These are phyloP conservation scores for Misopates orontium DNA, from an alignment of 257 asterid species.

Conservation along the genomic window DNA sequence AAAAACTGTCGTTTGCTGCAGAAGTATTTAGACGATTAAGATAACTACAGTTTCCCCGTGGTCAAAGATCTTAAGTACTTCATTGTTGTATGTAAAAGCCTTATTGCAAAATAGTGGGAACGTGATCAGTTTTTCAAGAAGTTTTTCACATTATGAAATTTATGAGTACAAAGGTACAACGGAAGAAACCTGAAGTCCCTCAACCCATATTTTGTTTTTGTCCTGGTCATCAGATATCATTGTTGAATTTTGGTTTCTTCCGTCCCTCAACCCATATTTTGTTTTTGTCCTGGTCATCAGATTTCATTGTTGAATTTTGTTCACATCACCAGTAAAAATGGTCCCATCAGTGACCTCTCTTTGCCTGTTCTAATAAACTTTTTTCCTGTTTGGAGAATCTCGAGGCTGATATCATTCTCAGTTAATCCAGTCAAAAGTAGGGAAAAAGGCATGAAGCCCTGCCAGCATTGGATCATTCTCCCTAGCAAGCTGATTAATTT, in stretches of 20 bases:
- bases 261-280: neutral
- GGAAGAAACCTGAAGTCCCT: neutral
- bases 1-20: conserved; percentile 3
- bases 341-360: conserved; percentile 12
- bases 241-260: neutral
- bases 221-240: neutral
- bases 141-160: neutral
- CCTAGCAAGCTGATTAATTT: neutral
- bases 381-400: conserved; percentile 5
- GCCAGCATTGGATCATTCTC: neutral
- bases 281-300: conserved; percentile 6
- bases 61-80: conserved; percentile 10
- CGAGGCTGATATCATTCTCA: neutral
- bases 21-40: conserved; percentile 8
- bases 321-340: conserved; percentile 1
- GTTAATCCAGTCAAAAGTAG: neutral
- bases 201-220: neutral
- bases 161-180: neutral
- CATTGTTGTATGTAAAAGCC: neutral
- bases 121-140: neutral
- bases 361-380: conserved; percentile 12
- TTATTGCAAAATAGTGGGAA: too few relatives aligned
- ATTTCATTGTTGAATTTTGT: neutral
- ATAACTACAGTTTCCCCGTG: neutral
- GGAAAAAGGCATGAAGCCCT: neutral